These are phyloP conservation scores for Jamesozyma piceae DNA, from an alignment of 805 yeast species.

Conservation along the genomic window DNA sequence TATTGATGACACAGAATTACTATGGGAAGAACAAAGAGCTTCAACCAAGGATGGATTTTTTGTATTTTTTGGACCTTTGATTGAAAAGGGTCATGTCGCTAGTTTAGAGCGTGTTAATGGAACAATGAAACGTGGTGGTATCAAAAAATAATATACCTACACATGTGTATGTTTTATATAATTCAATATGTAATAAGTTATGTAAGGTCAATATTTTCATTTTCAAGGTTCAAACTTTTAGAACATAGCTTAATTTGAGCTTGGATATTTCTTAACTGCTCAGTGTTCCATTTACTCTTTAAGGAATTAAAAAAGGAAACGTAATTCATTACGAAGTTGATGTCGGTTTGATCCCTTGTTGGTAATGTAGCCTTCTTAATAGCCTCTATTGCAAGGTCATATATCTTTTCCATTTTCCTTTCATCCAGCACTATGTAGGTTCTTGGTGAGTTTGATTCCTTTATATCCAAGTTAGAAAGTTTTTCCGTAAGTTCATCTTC, in stretches of 20 bases:
- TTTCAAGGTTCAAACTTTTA: not conserved
- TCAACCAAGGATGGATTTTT: conserved; percentile 92
- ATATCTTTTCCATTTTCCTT: conserved; percentile 34
- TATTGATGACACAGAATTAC: conserved; percentile 87
- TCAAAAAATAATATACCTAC: conserved; percentile 4
- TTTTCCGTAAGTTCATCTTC: conserved; percentile 1
- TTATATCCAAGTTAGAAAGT: conserved; percentile 3
- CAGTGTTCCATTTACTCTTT: conserved; percentile 27
- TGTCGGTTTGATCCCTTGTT: conserved; percentile 11
- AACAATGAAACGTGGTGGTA: conserved; percentile 33
- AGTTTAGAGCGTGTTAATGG: conserved; percentile 40
- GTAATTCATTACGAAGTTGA: conserved; percentile 38
- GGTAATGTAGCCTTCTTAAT: conserved; percentile 16
- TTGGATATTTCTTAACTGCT: conserved; percentile 7
- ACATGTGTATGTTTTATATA: not conserved
- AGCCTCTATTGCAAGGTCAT: conserved; percentile 16
- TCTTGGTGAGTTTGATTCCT: conserved; percentile 3
- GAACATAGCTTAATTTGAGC: not conserved
- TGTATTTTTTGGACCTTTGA: conserved; percentile 86
- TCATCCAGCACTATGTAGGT: conserved; percentile 35
- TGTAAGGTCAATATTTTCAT: not conserved
- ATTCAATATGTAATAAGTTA: not conserved
- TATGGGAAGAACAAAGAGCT: conserved; percentile 88
- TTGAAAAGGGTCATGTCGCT: conserved; percentile 47
- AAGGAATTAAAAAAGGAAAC: conserved; percentile 43